A percentile compares a stretch with the other conserved stretches of the same genome.
phyloP scores from a whole-genome alignment of 202 grass and related monocot genomes.

The Hordeum pubiflorum region DNA sequence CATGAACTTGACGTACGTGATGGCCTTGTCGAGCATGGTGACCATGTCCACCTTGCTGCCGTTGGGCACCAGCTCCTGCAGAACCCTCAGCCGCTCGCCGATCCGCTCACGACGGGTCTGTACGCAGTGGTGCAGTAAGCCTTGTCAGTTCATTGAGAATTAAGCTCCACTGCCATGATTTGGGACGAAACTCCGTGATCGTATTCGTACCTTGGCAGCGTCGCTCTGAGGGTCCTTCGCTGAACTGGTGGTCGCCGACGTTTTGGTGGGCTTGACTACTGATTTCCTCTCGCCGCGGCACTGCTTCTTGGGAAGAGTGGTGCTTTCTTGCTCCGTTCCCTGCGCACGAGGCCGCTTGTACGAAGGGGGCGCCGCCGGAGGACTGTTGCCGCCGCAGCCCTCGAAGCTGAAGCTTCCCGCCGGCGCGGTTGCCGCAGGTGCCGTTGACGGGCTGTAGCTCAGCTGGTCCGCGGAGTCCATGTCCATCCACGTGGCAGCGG shows the following conservation, averaged over 20 bases:
- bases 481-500: not conserved
- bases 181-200: not conserved
- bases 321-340: constrained; percentile 13
- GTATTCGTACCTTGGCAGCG: constrained; percentile 43
- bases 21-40: constrained; percentile 75
- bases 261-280: not conserved
- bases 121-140: not conserved
- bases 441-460: not conserved
- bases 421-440: not conserved
- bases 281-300: constrained; percentile 27
- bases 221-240: constrained; percentile 36
- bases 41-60: constrained; percentile 64
- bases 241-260: not conserved
- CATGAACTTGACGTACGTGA: constrained; percentile 63
- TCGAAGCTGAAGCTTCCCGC: not conserved
- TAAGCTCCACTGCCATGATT: not conserved
- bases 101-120: constrained; percentile 59
- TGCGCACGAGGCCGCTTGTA: constrained; percentile 4
- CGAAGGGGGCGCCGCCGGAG: not conserved
- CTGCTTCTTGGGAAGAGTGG: constrained; percentile 24
- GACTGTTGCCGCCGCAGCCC: too few species aligned
- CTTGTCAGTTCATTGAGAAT: not conserved
- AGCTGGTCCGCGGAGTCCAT: not conserved
- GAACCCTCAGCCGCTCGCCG: constrained; percentile 44
- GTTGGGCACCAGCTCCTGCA: constrained; percentile 68